phyloP scores from a whole-genome alignment of 75 land plant species.

The Picea sitchensis region DNA sequence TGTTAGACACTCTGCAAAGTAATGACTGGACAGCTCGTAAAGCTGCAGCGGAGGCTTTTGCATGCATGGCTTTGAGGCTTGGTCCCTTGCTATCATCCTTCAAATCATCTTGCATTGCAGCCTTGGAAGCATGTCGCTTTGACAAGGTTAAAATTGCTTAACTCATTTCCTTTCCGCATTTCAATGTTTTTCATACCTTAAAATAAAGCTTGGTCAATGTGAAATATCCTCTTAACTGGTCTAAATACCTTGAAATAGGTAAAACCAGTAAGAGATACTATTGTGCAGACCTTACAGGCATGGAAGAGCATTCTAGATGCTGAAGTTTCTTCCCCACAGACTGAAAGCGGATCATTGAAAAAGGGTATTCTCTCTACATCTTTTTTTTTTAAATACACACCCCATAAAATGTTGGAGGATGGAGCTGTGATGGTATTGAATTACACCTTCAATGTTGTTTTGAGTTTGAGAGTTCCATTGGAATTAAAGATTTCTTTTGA shows the following conservation, averaged over 20 bases:
- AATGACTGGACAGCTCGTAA: conserved; percentile 89
- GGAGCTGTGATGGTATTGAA: background rate
- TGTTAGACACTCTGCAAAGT: conserved; percentile 71
- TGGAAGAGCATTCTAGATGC: conserved; percentile 73
- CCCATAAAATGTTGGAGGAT: background rate
- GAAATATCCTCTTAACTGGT: background rate
- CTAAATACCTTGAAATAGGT: conserved; percentile 41
- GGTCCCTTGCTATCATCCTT: conserved; percentile 41
- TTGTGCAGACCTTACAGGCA: conserved; percentile 62
- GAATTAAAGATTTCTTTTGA: background rate
- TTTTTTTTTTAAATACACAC: background rate
- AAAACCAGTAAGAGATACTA: conserved; percentile 88
- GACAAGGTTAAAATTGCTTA: conserved; percentile 64
- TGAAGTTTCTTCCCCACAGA: conserved; percentile 44
- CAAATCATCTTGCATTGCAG: conserved; percentile 43
- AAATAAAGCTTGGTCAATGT: background rate
- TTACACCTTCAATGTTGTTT: background rate
- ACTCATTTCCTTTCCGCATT: background rate
- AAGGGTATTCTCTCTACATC: conserved; percentile 30
- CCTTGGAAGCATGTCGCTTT: conserved; percentile 78
- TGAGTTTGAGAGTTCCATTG: background rate
- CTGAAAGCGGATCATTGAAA: conserved; percentile 55
- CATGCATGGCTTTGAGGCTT: conserved; percentile 39
- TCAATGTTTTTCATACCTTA: background rate
- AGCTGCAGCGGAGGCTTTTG: conserved; percentile 77